Conservation (phyloP, 106 monocot genomes). For the Cymbidium sinense region DNA sequence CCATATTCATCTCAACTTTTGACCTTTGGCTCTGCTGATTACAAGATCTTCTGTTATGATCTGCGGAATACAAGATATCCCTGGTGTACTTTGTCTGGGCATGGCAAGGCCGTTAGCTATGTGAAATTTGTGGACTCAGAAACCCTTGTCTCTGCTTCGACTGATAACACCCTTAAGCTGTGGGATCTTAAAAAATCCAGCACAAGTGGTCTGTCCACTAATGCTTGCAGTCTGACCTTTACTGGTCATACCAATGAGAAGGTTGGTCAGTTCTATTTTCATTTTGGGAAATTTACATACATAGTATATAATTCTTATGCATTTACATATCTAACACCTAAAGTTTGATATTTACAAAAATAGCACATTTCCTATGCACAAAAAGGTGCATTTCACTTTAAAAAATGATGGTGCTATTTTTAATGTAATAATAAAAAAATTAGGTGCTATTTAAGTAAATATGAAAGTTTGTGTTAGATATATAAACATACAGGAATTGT, state of each 20-base stretch:
- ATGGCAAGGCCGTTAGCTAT: conserved; percentile 89
- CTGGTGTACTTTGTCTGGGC: conserved; percentile 83
- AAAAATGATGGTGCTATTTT: too few relatives aligned
- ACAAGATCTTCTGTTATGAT: conserved; percentile 85
- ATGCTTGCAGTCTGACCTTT: conserved; percentile 75
- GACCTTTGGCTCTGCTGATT: conserved; percentile 93
- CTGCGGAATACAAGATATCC: conserved; percentile 73
- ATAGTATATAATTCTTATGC: too few relatives aligned
- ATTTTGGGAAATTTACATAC: neutral
- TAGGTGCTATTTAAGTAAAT: too few relatives aligned
- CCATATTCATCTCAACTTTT: conserved; percentile 74
- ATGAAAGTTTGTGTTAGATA: too few relatives aligned
- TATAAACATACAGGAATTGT: too few relatives aligned
- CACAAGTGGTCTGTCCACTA: conserved; percentile 40
- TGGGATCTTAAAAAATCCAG: conserved; percentile 84
- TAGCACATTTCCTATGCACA: too few relatives aligned
- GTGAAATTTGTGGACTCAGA: conserved; percentile 82
- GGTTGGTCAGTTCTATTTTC: conserved; percentile 32
- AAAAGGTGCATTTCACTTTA: too few relatives aligned
- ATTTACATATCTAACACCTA: too few relatives aligned
- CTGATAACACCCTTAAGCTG: conserved; percentile 85
- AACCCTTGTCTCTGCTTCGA: conserved; percentile 83
- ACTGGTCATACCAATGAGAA: conserved; percentile 86
- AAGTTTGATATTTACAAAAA: too few relatives aligned
- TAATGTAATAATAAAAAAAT: too few relatives aligned